Conservation (phyloP, 306 rosid species). For the Mucuna pruriens region DNA sequence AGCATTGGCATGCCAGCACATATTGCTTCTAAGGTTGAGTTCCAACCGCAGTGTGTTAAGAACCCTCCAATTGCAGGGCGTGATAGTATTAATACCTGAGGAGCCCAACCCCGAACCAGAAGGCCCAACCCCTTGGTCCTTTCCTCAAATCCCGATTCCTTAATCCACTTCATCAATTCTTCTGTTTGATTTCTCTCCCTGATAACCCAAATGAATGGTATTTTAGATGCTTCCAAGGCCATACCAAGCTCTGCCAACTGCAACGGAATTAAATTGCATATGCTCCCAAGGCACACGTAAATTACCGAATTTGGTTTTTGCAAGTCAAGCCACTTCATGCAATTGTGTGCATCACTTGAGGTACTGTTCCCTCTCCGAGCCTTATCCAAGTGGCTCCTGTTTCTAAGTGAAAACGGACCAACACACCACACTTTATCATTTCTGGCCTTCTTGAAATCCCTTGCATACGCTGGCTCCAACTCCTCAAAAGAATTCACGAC, state of each 20-base stretch:
- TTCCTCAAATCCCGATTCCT: conserved; percentile 50
- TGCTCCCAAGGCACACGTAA: conserved; percentile 64
- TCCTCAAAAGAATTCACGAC: conserved; percentile 67
- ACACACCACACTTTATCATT: conserved; percentile 52
- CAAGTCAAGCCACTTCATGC: conserved; percentile 58
- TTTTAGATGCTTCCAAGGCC: conserved; percentile 57
- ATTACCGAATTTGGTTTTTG: conserved; percentile 46
- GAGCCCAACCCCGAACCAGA: conserved; percentile 69
- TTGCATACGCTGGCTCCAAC: conserved; percentile 50
- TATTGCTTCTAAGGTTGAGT: conserved; percentile 64
- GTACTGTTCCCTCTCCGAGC: conserved; percentile 46
- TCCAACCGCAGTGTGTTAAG: conserved; percentile 77
- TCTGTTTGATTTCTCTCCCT: conserved; percentile 43
- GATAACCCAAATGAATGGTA: conserved; percentile 60
- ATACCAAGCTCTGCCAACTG: conserved; percentile 58
- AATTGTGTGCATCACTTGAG: conserved; percentile 38
- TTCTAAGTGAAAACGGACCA: conserved; percentile 56
- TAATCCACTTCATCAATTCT: conserved; percentile 54
- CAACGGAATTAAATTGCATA: conserved; percentile 39
- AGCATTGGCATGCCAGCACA: conserved; percentile 60
- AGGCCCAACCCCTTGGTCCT: conserved; percentile 45
- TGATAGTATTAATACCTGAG: conserved; percentile 59
- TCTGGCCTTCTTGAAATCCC: conserved; percentile 41
- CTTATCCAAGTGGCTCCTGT: conserved; percentile 43
- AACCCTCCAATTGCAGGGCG: conserved; percentile 65